Evolutionary conservation across 2,329 filamentous ascomycete genomes (phyloP), one percentile per base, ranked within the genome.

Genomic region (Diaporthe sp.): DNA sequence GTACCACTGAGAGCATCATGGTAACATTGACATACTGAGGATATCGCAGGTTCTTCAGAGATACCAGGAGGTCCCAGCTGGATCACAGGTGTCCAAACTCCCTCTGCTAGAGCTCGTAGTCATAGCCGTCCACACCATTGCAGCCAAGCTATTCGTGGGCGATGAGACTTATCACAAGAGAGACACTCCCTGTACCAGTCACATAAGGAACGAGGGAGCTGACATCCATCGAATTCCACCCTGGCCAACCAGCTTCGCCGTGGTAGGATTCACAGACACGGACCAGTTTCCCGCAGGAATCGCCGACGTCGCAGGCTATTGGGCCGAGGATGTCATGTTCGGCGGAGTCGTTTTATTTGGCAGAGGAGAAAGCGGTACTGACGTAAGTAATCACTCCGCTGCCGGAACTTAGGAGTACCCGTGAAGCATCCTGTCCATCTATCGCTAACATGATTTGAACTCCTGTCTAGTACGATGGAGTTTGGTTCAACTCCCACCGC

Each of bases 231-330:
- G 19, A 15, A 19, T 22, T 19, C 19, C 34, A 59, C 62, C 17
- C 72, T 71, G 15, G 78, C 80, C 6, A 82, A 82, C 0, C 72
- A 81, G 2, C 82, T 85, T 71, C 28, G 58, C 12, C 80, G 83
- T 70, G 37, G 7, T 65, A 77, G 9, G 77, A 73, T 83, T 83
- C 69, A 9, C 6, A 1, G 74, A 80, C 53, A 73, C 79, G 51
- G 76, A 82, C 7, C 79, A 82, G 44, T 84, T 83, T 61, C 81
- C 80, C 9, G 61, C 79, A 6, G 80, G 79, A 12, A 59, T 81
- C 17, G 79, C 80, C 3, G 80, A 82, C 53, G 67, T 78, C 28
- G 80, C 80, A 1, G 81, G 80, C 1, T 82, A 81, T 61, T 82
- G 81, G 81, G 81, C 79, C 4, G 81, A 82, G 71, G 72, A 72